Conservation (phyloP, 306 rosid species). For the Pyrus communis region DNA sequence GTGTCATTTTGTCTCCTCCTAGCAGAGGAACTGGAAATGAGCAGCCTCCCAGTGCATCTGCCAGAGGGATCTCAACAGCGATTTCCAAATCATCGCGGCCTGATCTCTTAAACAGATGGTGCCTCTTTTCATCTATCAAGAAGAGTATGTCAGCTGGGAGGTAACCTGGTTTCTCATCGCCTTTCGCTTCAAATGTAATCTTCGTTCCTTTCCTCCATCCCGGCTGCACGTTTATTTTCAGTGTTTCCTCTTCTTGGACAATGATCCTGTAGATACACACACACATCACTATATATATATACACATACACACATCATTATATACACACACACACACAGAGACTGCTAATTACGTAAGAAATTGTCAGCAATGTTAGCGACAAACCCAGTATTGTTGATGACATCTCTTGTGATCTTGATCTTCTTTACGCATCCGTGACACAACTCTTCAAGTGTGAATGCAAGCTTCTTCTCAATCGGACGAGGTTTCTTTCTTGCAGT, state of each 20-base stretch:
- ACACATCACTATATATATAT: neutral
- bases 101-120: conserved; percentile 52
- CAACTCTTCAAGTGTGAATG: conserved; percentile 64
- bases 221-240: conserved; percentile 65
- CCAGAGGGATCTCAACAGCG: conserved; percentile 58
- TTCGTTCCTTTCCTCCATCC: conserved; percentile 91
- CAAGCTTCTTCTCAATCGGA: conserved; percentile 53
- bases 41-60: conserved; percentile 73
- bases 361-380: conserved; percentile 6
- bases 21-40: conserved; percentile 62
- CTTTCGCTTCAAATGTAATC: conserved; percentile 78
- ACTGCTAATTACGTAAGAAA: neutral
- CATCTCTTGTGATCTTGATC: conserved; percentile 64
- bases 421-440: conserved; percentile 66
- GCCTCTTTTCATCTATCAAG: conserved; percentile 58
- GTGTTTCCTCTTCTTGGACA: conserved; percentile 52
- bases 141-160: conserved; percentile 80
- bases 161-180: conserved; percentile 86
- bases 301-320: neutral
- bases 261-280: conserved; percentile 35
- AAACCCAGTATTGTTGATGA: conserved; percentile 57
- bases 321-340: neutral
- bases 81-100: conserved; percentile 62
- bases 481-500: conserved; percentile 41
- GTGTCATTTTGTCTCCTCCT: conserved; percentile 58